phyloP scores from a whole-genome alignment of 352 stramenopile species.

The Globisporangium splendens region DNA sequence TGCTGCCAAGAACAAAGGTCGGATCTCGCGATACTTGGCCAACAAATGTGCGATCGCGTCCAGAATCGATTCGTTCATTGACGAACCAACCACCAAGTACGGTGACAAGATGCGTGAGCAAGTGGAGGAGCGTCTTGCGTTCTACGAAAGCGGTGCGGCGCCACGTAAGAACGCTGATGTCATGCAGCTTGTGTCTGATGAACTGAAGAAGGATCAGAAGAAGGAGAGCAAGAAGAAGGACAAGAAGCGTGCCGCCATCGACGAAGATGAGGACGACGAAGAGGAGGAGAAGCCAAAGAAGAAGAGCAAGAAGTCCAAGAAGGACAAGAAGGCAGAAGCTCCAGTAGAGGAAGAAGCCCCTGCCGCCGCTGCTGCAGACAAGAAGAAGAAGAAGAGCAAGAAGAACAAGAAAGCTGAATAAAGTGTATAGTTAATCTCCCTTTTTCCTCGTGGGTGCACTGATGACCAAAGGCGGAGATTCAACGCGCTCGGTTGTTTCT shows the following conservation, averaged over 20 bases:
- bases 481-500: background rate
- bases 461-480: background rate
- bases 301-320: slow-evolving; percentile 83
- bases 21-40: slow-evolving; percentile 98
- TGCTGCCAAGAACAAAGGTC: slow-evolving; percentile 99
- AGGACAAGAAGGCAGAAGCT: slow-evolving; percentile 40
- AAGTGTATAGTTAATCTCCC: slow-evolving; percentile 49
- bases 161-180: slow-evolving; percentile 99
- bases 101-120: slow-evolving; percentile 98
- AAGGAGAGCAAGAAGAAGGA: slow-evolving; percentile 53
- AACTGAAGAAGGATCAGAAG: slow-evolving; percentile 75
- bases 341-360: slow-evolving; percentile 18
- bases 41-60: slow-evolving; percentile 99
- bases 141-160: slow-evolving; percentile 98
- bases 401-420: slow-evolving; percentile 77
- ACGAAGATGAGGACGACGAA: slow-evolving; percentile 61
- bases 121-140: slow-evolving; percentile 98
- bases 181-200: slow-evolving; percentile 94
- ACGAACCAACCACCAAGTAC: slow-evolving; percentile 95
- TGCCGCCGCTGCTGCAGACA: slow-evolving; percentile 30
- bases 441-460: slow-evolving; percentile 4
- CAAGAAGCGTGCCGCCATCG: slow-evolving; percentile 70
- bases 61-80: slow-evolving; percentile 98
- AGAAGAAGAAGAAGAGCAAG: slow-evolving; percentile 83
- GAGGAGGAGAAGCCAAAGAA: slow-evolving; percentile 69